Conservation (phyloP, 2,329 filamentous ascomycete species). For the Claviceps pazoutovae region DNA sequence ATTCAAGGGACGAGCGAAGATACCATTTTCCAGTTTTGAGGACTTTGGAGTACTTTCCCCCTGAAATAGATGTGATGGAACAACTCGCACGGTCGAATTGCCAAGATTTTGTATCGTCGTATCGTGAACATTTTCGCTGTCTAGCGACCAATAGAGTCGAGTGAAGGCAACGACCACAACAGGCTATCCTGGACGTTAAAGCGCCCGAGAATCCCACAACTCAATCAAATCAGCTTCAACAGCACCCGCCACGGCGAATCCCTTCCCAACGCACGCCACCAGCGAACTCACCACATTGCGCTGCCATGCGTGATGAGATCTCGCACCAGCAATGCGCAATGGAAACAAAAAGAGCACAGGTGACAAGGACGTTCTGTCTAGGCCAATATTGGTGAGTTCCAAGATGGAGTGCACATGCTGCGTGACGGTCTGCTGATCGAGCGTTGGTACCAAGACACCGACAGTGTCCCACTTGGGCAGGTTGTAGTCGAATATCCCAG, state of each 20-base stretch:
- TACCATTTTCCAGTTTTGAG: no score
- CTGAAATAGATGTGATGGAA: no score
- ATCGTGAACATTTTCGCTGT: neutral
- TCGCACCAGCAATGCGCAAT: slow-evolving; percentile 20
- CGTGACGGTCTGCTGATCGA: neutral
- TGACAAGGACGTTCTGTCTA: slow-evolving; percentile 14
- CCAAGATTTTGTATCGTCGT: no score
- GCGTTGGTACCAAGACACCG: neutral
- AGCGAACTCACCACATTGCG: neutral
- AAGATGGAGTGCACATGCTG: slow-evolving; percentile 12
- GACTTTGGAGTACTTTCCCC: no score
- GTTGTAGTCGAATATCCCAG: slow-evolving; percentile 23
- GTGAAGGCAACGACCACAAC: neutral
- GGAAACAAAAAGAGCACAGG: slow-evolving; percentile 21
- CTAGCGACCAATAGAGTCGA: neutral
- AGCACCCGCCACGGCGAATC: neutral
- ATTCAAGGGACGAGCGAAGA: no score
- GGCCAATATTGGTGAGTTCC: slow-evolving; percentile 3
- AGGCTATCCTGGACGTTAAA: neutral
- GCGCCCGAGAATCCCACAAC: neutral
- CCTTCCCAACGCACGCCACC: neutral
- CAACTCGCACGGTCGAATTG: no score
- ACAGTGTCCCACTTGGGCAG: slow-evolving; percentile 14
- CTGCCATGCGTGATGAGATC: slow-evolving; percentile 9
- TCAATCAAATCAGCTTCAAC: neutral